These are phyloP conservation scores for Myxozyma sirexii DNA, from an alignment of 805 yeast species.

Conservation along the genomic window DNA sequence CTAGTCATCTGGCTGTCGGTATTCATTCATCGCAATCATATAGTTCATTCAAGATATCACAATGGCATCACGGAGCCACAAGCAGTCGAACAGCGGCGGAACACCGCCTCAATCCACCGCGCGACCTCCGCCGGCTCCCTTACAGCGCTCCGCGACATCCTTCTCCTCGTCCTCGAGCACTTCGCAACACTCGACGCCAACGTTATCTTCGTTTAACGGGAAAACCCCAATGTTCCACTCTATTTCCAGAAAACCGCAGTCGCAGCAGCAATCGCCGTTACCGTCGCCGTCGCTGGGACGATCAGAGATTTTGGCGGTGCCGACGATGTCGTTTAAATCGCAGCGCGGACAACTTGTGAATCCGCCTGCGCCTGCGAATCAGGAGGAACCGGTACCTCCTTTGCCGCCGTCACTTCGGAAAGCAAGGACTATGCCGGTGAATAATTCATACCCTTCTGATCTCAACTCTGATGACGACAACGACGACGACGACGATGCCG, in stretches of 20 bases:
- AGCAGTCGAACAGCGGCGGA: constrained; percentile 7
- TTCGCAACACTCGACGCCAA: background rate
- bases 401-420: background rate
- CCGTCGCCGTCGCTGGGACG: background rate
- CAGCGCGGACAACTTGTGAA: constrained; percentile 9
- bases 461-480: background rate
- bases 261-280: constrained; percentile 1
- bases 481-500: background rate
- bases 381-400: background rate
- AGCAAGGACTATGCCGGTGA: constrained; percentile 5
- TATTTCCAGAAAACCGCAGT: constrained; percentile 18
- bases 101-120: background rate
- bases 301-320: background rate
- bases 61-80: background rate
- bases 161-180: background rate
- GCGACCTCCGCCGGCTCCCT: constrained; percentile 7
- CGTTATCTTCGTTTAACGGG: background rate
- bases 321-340: constrained; percentile 8
- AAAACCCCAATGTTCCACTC: constrained; percentile 26
- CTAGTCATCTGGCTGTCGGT: too few species aligned
- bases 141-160: constrained; percentile 12
- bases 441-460: background rate
- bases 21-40: too few species aligned
- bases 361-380: background rate
- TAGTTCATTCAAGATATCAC: background rate